phyloP scores from a whole-genome alignment of 2,329 filamentous ascomycete species.

The Salinomyces thailandicus region DNA sequence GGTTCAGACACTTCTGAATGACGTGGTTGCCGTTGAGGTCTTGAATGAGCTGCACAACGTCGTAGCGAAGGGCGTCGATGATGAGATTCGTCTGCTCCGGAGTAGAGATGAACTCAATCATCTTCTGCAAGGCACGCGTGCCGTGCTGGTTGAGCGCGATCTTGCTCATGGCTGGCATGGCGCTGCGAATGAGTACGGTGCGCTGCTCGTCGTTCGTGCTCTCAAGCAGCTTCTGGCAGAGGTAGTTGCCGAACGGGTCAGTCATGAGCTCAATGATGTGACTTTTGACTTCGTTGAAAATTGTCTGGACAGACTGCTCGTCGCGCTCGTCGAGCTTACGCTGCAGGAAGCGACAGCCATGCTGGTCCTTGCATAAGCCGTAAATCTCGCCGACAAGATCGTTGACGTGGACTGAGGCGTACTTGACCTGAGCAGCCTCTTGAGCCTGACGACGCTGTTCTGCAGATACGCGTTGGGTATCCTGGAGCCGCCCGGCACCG shows the following conservation, averaged over 20 bases:
- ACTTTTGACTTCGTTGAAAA: conserved; percentile 85
- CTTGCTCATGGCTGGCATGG: conserved; percentile 73
- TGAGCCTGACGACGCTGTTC: conserved; percentile 65
- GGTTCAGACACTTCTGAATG: conserved; percentile 97
- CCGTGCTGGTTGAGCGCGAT: conserved; percentile 97
- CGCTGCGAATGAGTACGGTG: conserved; percentile 83
- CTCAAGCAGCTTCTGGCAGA: conserved; percentile 96
- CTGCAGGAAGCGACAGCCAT: conserved; percentile 92
- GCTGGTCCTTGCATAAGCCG: conserved; percentile 89
- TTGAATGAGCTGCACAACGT: conserved; percentile 90
- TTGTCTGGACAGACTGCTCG: conserved; percentile 75
- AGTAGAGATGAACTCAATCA: conserved; percentile 94
- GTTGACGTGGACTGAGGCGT: conserved; percentile 72
- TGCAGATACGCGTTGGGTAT: conserved; percentile 66
- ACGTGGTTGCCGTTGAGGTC: conserved; percentile 98
- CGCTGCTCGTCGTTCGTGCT: conserved; percentile 92
- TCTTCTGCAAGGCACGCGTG: conserved; percentile 93
- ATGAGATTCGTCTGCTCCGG: conserved; percentile 77
- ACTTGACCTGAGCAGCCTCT: conserved; percentile 62
- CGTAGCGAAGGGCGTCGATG: conserved; percentile 68
- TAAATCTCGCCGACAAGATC: conserved; percentile 76
- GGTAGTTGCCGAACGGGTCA: conserved; percentile 97
- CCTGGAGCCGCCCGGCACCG: conserved; percentile 46
- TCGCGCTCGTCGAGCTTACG: conserved; percentile 91
- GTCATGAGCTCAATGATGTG: conserved; percentile 98